Evolutionary conservation across 2,329 filamentous ascomycete species (phyloP).

Genomic region (Epichloe coenophiala): DNA sequence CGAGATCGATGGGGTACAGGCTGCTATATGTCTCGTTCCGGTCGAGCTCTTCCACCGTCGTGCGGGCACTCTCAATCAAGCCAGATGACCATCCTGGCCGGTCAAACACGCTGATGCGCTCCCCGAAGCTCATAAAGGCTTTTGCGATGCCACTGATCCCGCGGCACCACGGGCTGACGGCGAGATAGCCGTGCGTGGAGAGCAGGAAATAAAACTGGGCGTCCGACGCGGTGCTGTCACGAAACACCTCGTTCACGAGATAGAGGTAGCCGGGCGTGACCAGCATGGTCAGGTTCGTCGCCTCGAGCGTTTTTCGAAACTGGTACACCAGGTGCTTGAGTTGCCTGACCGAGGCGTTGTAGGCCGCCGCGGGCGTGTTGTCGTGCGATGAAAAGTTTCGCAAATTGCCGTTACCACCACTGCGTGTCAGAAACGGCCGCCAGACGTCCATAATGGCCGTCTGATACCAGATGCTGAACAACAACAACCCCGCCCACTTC

Average conservation of each 20-base stretch:
- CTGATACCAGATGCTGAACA: conserved; percentile 1
- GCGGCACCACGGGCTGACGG: neutral
- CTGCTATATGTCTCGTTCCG: neutral
- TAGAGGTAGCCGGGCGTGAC: neutral
- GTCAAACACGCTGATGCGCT: neutral
- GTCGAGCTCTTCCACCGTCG: neutral
- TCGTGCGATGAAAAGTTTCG: neutral
- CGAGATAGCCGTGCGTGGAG: neutral
- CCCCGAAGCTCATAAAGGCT: neutral
- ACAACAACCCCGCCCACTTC: no score
- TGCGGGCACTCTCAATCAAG: neutral
- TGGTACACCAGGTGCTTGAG: neutral
- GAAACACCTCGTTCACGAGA: neutral
- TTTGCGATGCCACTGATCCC: neutral
- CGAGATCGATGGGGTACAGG: neutral
- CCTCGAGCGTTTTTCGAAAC: neutral
- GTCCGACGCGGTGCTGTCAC: neutral
- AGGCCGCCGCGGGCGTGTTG: neutral
- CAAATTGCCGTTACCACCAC: neutral
- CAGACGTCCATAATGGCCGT: neutral
- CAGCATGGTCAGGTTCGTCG: neutral
- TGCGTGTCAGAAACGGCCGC: neutral
- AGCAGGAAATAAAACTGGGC: neutral
- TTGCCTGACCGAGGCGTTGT: neutral
- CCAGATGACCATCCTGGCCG: neutral